Conservation (phyloP, 2,329 filamentous ascomycete genomes). For the Podosphaera xanthii region DNA sequence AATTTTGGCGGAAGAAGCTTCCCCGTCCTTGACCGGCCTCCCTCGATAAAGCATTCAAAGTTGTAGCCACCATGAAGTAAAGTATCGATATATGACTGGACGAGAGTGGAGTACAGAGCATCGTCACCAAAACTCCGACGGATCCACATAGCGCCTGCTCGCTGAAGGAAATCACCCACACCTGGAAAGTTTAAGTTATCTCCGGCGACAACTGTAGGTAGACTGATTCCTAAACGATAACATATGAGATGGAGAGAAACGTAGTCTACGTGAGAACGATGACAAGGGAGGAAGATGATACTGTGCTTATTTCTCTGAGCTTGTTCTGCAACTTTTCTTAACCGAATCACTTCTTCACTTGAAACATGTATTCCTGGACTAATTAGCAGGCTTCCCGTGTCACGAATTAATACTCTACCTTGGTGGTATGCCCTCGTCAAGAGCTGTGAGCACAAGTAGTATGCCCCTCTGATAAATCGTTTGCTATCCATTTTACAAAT, state of each 20-base stretch:
- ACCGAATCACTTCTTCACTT: constrained; percentile 69
- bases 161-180: constrained; percentile 73
- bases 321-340: constrained; percentile 61
- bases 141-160: constrained; percentile 94
- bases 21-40: constrained; percentile 74
- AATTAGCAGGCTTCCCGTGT: not conserved
- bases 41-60: constrained; percentile 94
- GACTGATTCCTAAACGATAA: constrained; percentile 68
- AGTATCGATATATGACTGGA: constrained; percentile 89
- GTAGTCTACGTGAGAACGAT: constrained; percentile 90
- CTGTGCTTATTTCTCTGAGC: constrained; percentile 77
- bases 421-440: constrained; percentile 88
- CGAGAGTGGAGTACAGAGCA: constrained; percentile 70
- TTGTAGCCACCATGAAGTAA: constrained; percentile 79
- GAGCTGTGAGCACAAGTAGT: constrained; percentile 72
- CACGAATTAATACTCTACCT: constrained; percentile 23
- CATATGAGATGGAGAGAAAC: constrained; percentile 88
- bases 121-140: constrained; percentile 82
- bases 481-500: constrained; percentile 98
- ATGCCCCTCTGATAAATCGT: constrained; percentile 72
- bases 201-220: constrained; percentile 82
- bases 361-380: constrained; percentile 60
- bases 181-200: constrained; percentile 92
- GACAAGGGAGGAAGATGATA: constrained; percentile 86
- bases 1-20: constrained; percentile 91